These are phyloP conservation scores for Rutidosis leptorrhynchoides DNA, from an alignment of 129 eudicot species.

Conservation along the genomic window DNA sequence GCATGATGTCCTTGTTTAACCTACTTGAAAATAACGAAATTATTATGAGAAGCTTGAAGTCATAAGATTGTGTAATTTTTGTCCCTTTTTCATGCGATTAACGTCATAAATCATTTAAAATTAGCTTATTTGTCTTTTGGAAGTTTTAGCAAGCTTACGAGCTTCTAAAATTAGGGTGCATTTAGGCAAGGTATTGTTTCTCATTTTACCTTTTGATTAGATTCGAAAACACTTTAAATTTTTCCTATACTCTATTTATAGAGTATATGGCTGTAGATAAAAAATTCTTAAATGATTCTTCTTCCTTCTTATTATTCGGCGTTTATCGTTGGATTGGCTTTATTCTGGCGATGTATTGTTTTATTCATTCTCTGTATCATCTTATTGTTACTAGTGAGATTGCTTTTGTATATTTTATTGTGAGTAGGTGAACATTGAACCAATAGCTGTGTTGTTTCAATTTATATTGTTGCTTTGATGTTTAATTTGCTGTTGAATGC, in stretches of 20 bases:
- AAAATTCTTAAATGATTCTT: no score
- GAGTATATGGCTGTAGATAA: no score
- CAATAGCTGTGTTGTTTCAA: background rate
- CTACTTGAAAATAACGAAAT: background rate
- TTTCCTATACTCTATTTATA: no score
- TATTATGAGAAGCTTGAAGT: background rate
- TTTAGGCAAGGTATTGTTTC: background rate
- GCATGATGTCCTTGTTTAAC: background rate
- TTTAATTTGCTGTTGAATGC: slow-evolving; percentile 6
- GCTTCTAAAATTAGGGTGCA: background rate
- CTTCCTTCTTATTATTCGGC: no score
- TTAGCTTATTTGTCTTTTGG: no score
- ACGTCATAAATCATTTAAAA: no score
- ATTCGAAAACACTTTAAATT: no score
- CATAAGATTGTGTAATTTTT: background rate
- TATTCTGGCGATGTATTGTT: no score
- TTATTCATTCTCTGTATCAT: background rate
- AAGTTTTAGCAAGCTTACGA: no score
- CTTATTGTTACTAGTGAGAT: background rate
- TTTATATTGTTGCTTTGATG: background rate
- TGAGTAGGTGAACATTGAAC: background rate
- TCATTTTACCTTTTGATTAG: no score
- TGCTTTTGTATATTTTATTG: background rate
- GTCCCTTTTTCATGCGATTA: no score
- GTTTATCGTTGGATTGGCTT: no score